phyloP scores from a whole-genome alignment of 257 asterid species.

The Scutellaria barbata region DNA sequence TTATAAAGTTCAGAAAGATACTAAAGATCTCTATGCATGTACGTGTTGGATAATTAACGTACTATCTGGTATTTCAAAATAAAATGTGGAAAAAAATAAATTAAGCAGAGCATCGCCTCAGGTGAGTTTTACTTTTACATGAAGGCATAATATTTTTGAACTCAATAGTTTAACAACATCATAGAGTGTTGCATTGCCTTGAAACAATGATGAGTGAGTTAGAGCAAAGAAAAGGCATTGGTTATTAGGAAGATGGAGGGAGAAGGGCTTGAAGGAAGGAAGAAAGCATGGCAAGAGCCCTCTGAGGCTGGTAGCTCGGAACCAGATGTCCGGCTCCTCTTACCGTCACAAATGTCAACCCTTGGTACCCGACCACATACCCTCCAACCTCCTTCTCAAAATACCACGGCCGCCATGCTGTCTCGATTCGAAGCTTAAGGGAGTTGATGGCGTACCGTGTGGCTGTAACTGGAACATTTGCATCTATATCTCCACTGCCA shows the following conservation, averaged over 20 bases:
- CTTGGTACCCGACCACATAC: slow-evolving; percentile 44
- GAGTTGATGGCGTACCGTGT: slow-evolving; percentile 44
- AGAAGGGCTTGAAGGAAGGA: slow-evolving; percentile 42
- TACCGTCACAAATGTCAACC: slow-evolving; percentile 43
- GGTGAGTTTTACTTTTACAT: too few species aligned
- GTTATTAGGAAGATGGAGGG: slow-evolving; percentile 29
- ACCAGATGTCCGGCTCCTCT: slow-evolving; percentile 50
- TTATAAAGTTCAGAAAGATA: too few species aligned
- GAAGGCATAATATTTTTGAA: too few species aligned
- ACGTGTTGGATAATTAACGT: too few species aligned
- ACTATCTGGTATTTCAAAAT: too few species aligned
- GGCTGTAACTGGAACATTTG: slow-evolving; percentile 46
- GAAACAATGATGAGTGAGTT: too few species aligned
- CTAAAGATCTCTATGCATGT: too few species aligned
- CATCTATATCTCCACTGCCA: slow-evolving; percentile 47
- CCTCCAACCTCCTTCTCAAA: slow-evolving; percentile 47
- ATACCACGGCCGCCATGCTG: slow-evolving; percentile 46
- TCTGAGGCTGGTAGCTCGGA: slow-evolving; percentile 47
- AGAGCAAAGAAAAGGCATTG: too few species aligned
- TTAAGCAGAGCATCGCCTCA: too few species aligned
- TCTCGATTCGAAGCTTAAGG: slow-evolving; percentile 37
- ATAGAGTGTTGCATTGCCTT: too few species aligned
- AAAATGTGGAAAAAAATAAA: too few species aligned
- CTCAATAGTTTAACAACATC: too few species aligned
- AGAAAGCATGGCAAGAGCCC: slow-evolving; percentile 37